phyloP scores from a whole-genome alignment of 179 eudicot species.

The Beta macrorhiza region DNA sequence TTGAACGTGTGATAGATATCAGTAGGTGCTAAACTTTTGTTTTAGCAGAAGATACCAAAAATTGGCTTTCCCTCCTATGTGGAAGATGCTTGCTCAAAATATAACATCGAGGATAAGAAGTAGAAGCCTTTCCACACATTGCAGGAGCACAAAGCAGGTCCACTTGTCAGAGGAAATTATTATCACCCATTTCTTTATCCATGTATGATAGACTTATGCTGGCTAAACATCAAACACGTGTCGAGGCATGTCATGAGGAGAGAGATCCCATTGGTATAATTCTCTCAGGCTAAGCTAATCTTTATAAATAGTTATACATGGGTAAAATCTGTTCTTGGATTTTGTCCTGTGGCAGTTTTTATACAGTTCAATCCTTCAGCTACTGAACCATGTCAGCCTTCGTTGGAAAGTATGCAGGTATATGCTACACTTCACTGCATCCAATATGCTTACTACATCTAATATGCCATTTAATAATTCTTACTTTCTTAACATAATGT shows the following conservation, averaged over 20 bases:
- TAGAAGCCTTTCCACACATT: conserved; percentile 41
- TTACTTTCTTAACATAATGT: neutral
- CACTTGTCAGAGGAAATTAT: conserved; percentile 42
- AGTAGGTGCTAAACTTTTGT: conserved; percentile 6
- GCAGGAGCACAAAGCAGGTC: conserved; percentile 17
- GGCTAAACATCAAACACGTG: conserved; percentile 60
- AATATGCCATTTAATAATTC: neutral
- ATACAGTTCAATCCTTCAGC: conserved; percentile 6
- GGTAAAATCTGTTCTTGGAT: conserved; percentile 19
- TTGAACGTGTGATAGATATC: neutral
- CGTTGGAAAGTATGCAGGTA: conserved; percentile 89
- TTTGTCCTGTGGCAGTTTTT: conserved; percentile 20
- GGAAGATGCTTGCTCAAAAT: conserved; percentile 19
- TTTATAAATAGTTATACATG: conserved; percentile 32
- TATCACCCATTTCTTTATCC: conserved; percentile 64
- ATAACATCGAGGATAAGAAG: conserved; percentile 38
- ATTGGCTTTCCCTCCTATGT: conserved; percentile 12
- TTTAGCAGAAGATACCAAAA: conserved; percentile 20
- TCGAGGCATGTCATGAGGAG: conserved; percentile 13
- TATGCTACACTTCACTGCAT: neutral
- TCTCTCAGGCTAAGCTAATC: conserved; percentile 20
- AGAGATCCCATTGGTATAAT: conserved; percentile 39
- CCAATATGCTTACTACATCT: neutral
- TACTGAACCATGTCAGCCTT: conserved; percentile 79
- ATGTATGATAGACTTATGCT: conserved; percentile 50